Conservation (phyloP, 2,329 filamentous ascomycete species). For the Cladophialophora yegresii region DNA sequence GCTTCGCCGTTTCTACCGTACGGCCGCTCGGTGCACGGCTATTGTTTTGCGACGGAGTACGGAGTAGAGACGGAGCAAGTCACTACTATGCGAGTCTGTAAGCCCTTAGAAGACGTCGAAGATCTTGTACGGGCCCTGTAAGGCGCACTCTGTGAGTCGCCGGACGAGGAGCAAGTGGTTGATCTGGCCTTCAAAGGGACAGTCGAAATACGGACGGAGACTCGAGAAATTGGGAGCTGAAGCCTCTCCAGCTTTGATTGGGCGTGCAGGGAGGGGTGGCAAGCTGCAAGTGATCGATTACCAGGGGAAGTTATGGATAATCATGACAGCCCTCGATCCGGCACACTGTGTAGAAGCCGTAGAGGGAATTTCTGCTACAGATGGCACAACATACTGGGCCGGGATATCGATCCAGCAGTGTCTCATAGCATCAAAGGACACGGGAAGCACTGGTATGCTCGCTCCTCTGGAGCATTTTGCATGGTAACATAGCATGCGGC, state of each 20-base stretch:
- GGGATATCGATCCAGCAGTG: background rate
- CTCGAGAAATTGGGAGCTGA: background rate
- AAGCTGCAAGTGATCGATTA: slow-evolving; percentile 10
- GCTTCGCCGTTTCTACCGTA: slow-evolving; percentile 5
- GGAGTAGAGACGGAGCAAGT: background rate
- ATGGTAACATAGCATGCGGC: slow-evolving; percentile 3
- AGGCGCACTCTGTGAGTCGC: background rate
- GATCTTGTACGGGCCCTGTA: background rate
- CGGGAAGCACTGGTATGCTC: slow-evolving; percentile 3
- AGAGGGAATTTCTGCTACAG: background rate
- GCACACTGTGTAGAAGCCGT: background rate
- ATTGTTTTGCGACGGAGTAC: slow-evolving; percentile 5
- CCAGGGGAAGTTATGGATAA: background rate
- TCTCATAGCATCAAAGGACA: background rate
- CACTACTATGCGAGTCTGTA: background rate
- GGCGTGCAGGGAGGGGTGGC: background rate
- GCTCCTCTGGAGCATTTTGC: slow-evolving; percentile 1
- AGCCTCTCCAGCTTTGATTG: background rate
- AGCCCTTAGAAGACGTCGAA: too few relatives aligned
- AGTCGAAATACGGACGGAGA: slow-evolving; percentile 7
- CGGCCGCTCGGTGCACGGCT: slow-evolving; percentile 12
- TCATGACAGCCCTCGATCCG: background rate
- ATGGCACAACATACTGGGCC: background rate
- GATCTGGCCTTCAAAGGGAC: slow-evolving; percentile 3
- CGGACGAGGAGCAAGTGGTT: slow-evolving; percentile 1